Conservation (phyloP, 495 filamentous ascomycete species). For the Tuber umbilicatum region DNA sequence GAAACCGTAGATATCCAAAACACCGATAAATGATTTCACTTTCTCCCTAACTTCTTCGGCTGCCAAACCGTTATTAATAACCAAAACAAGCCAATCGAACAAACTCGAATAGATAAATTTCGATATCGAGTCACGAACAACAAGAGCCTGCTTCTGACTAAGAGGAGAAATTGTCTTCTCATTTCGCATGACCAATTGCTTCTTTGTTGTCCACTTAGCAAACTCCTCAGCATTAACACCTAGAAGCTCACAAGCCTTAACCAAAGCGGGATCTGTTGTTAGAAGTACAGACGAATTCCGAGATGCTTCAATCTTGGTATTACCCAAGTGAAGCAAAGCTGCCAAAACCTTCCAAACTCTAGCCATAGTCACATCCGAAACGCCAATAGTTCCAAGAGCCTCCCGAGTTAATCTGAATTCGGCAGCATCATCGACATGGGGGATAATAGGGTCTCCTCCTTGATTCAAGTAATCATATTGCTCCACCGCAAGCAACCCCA, state of each 20-base stretch:
- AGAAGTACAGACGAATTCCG: constrained; percentile 78
- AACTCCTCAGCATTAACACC: constrained; percentile 84
- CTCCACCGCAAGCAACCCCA: constrained; percentile 71
- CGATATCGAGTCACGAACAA: constrained; percentile 94
- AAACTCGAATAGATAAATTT: constrained; percentile 98
- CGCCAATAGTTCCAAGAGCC: constrained; percentile 82
- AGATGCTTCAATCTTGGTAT: constrained; percentile 87
- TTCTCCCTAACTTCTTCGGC: constrained; percentile 77
- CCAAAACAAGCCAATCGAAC: constrained; percentile 97
- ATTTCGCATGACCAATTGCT: constrained; percentile 91
- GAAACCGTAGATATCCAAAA: constrained; percentile 99
- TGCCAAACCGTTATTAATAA: constrained; percentile 83
- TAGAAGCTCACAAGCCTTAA: constrained; percentile 74
- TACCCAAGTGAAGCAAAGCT: constrained; percentile 88
- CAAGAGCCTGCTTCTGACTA: constrained; percentile 84
- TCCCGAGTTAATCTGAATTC: constrained; percentile 84
- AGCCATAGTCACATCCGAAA: constrained; percentile 62
- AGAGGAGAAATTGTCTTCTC: constrained; percentile 97
- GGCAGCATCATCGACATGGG: constrained; percentile 89
- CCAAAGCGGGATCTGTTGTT: constrained; percentile 72
- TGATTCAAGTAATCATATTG: constrained; percentile 96
- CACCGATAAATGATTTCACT: constrained; percentile 92
- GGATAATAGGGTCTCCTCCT: constrained; percentile 81
- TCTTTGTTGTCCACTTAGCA: constrained; percentile 98
- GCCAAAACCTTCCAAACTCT: constrained; percentile 89